A percentile compares a stretch with the other conserved stretches of the same genome.
Evolutionary conservation across 1,139 yeast species (phyloP).

Genomic region (Debaryomyces robertsiae): DNA sequence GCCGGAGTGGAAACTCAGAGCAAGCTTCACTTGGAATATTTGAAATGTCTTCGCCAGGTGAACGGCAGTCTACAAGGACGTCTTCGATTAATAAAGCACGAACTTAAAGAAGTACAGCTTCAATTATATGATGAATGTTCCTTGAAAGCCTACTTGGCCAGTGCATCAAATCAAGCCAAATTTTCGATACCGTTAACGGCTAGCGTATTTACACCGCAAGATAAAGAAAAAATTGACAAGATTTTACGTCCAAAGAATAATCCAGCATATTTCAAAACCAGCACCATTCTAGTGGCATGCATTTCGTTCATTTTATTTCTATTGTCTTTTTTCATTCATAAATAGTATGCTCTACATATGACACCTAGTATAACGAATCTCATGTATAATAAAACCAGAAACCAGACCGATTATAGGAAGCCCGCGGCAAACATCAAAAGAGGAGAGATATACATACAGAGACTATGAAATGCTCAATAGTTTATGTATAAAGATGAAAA

Average conservation of each 20-base stretch:
- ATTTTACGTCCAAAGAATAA: neutral
- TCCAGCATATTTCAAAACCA: neutral
- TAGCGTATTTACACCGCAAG: neutral
- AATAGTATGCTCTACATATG: slow-evolving; percentile 7
- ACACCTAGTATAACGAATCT: slow-evolving; percentile 4
- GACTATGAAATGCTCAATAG: neutral
- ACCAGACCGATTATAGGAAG: slow-evolving; percentile 2
- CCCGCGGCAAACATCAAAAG: slow-evolving; percentile 2
- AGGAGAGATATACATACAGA: neutral
- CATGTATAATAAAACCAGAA: slow-evolving; percentile 3
- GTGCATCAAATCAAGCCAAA: neutral
- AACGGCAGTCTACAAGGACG: neutral
- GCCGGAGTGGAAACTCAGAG: slow-evolving; percentile 7
- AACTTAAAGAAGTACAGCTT: slow-evolving; percentile 1
- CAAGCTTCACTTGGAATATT: slow-evolving; percentile 3
- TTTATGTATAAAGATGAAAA: neutral
- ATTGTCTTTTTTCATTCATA: slow-evolving; percentile 2
- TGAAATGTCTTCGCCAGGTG: slow-evolving; percentile 3
- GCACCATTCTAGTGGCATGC: slow-evolving; percentile 1
- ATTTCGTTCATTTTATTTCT: slow-evolving; percentile 3
- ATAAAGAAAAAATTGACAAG: neutral
- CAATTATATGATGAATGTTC: too few species aligned
- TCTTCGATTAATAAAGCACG: neutral
- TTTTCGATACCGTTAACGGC: neutral
- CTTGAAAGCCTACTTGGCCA: too few species aligned